phyloP scores from a whole-genome alignment of 768 basidiomycete species.

The Solioccasus polychromus region DNA sequence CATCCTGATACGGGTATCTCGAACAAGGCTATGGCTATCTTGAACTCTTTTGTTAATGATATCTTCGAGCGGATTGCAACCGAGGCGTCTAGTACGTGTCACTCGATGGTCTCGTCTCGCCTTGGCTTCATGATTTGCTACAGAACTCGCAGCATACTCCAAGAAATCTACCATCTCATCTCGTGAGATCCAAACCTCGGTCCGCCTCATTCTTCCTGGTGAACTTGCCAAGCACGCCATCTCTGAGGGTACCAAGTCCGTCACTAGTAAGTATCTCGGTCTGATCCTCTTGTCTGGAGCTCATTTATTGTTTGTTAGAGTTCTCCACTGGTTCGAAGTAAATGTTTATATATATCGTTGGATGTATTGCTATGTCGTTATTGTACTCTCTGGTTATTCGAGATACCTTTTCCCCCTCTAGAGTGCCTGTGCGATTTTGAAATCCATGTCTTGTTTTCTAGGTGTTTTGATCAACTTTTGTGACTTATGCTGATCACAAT shows the following conservation, averaged over 20 bases:
- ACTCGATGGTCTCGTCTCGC: background rate
- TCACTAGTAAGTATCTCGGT: constrained; percentile 50
- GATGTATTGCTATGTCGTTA: constrained; percentile 34
- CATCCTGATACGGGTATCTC: constrained; percentile 94
- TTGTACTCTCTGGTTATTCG: constrained; percentile 30
- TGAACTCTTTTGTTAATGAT: constrained; percentile 83
- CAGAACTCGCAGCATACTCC: constrained; percentile 80
- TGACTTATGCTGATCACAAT: no score
- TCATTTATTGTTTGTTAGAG: constrained; percentile 35
- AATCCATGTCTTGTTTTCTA: no score
- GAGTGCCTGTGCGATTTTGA: background rate
- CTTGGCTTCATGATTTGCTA: background rate
- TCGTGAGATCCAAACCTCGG: constrained; percentile 84
- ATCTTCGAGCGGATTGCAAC: constrained; percentile 80
- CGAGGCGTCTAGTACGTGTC: constrained; percentile 61
- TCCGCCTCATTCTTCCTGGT: constrained; percentile 80
- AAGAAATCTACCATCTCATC: constrained; percentile 93
- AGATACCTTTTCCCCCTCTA: constrained; percentile 23
- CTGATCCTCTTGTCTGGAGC: background rate
- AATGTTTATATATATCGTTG: constrained; percentile 20
- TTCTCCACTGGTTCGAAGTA: constrained; percentile 63
- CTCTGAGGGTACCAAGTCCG: constrained; percentile 77
- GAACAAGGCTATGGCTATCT: constrained; percentile 83
- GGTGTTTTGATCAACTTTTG: no score
- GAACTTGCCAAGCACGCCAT: constrained; percentile 88